Evolutionary conservation across 257 asterid genomes (phyloP).

Genomic region (Gentiana macrophylla): DNA sequence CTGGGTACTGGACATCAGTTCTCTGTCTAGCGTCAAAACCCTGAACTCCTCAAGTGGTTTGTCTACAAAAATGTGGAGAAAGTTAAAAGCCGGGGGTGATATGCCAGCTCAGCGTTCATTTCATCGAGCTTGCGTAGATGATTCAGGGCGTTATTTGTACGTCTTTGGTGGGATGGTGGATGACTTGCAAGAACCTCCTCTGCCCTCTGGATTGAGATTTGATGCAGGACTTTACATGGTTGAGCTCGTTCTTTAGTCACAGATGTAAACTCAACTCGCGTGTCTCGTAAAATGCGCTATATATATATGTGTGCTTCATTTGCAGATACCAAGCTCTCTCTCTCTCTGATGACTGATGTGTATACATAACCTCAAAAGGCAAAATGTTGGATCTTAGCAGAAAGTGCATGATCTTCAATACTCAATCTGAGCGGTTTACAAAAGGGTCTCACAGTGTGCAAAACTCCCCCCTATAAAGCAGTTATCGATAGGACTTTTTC

Average conservation of each 20-base stretch:
- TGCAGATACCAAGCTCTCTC: neutral
- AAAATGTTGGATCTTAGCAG: no score
- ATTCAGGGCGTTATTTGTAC: conserved; percentile 56
- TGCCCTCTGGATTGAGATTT: conserved; percentile 56
- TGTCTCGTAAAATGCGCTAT: no score
- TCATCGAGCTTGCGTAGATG: conserved; percentile 79
- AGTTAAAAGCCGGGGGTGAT: conserved; percentile 45
- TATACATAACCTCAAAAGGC: no score
- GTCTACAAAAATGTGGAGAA: conserved; percentile 49
- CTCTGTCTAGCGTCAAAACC: conserved; percentile 16
- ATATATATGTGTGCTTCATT: neutral
- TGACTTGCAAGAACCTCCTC: conserved; percentile 49
- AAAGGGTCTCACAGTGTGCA: no score
- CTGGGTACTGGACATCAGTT: conserved; percentile 67
- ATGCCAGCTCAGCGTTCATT: conserved; percentile 61
- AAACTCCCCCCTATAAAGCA: no score
- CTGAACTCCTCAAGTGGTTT: conserved; percentile 21
- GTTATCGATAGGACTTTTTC: no score
- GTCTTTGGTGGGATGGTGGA: conserved; percentile 92
- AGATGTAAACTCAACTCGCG: neutral
- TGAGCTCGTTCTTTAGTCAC: conserved; percentile 43
- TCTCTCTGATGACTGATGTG: no score
- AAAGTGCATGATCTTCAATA: no score
- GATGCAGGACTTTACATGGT: conserved; percentile 60
- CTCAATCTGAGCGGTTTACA: no score